Base-by-base conservation (phyloP, 306 rosid genomes). In the Vigna angularis region DNA sequence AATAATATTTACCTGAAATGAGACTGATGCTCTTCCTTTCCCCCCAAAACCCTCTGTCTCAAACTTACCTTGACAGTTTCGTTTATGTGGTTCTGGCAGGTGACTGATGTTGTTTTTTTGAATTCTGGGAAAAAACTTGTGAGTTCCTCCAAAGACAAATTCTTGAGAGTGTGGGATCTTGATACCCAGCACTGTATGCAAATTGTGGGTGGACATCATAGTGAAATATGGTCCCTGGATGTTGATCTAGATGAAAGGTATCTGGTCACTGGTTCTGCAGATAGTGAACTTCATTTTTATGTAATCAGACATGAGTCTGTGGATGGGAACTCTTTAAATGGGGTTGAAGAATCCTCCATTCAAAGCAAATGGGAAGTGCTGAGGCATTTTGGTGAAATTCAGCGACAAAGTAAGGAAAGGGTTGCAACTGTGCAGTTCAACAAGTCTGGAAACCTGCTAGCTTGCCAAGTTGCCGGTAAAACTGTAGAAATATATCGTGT, bases 141-240 rank as follows among this genome's bases (percentile, higher is more conserved):
- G 42, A 92, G 91, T 72, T 92, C 98, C 49, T 95, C 98, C 28
- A 95, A 95, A 83, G 98, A 95, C 81, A 92, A 91, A 82, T 92
- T 91, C 71, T 86, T 95, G 85, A 90, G 97, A 88, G 98, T 92
- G 52, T 95, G 98, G 98, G 97, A 91, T 87, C 91, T 92, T 75
- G 98, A 95, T 51, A 95, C 95, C n/a, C 97, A 95, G 86, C 95
- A 92, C 72, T 95, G 98, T 75, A 89, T 92, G 90, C 98, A 95
- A 87, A 95, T 90, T 77, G 90, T 92, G 49, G 87, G 97, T 66
- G 98, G 98, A 7, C 96, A 95, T 83, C 98, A 95, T 68, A 92
- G 92, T 86, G 98, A 95, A 88, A 89, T 95, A 75, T 95, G 98
- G 98, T 87, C 98, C 56, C 75, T 95, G 24, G 98, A 92, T 45